These are phyloP conservation scores for Ustilago crameri DNA, from an alignment of 1,284 basidiomycete genomes.

Conservation along the genomic window DNA sequence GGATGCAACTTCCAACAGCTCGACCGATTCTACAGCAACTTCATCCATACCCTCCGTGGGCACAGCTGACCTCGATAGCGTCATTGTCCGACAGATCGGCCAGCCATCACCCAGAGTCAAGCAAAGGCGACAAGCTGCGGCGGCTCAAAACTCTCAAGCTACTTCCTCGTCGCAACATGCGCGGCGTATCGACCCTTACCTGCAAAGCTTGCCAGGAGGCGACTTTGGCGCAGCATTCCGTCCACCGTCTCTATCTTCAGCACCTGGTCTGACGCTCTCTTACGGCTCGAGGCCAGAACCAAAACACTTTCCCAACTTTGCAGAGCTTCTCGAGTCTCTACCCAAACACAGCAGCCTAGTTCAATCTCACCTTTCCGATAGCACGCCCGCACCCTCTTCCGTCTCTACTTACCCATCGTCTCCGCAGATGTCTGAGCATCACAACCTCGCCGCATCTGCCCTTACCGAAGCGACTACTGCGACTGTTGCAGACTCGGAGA, in stretches of 20 bases:
- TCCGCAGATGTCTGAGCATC: slow-evolving; percentile 32
- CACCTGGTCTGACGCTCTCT: slow-evolving; percentile 50
- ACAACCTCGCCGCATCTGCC: slow-evolving; percentile 35
- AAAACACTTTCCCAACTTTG: slow-evolving; percentile 21
- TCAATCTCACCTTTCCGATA: slow-evolving; percentile 7
- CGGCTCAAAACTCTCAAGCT: neutral
- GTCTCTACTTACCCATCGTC: slow-evolving; percentile 39
- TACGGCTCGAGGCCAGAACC: slow-evolving; percentile 39
- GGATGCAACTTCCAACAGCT: neutral
- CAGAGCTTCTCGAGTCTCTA: slow-evolving; percentile 25
- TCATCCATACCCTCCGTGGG: neutral
- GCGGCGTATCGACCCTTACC: slow-evolving; percentile 10
- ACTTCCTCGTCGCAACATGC: slow-evolving; percentile 1
- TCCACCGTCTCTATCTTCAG: slow-evolving; percentile 40
- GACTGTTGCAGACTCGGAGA: slow-evolving; percentile 16
- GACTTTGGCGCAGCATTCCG: slow-evolving; percentile 29
- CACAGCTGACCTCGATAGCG: neutral
- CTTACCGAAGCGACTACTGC: slow-evolving; percentile 47
- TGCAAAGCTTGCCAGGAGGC: slow-evolving; percentile 21
- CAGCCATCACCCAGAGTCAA: slow-evolving; percentile 19
- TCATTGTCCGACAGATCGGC: slow-evolving; percentile 11
- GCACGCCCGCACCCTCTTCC: slow-evolving; percentile 39
- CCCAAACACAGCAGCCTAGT: slow-evolving; percentile 12
- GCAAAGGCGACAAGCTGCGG: slow-evolving; percentile 21
- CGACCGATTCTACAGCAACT: neutral